Conservation (phyloP, 2,329 filamentous ascomycete genomes). For the Boeremia exigua region DNA sequence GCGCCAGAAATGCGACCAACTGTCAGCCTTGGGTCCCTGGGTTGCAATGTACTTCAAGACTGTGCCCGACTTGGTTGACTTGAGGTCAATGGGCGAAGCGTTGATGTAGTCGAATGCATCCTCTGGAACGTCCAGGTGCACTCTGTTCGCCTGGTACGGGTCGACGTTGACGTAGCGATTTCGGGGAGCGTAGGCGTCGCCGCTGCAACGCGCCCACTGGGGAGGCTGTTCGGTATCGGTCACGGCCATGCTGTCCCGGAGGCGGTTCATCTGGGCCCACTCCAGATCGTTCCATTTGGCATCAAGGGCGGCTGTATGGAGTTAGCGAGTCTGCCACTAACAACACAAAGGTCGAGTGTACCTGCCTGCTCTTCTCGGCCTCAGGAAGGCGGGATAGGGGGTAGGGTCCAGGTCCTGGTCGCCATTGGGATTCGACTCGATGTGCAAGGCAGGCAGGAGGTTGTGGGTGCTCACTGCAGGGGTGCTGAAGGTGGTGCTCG, state of each 20-base stretch:
- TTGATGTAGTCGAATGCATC: constrained; percentile 63
- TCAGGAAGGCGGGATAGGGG: constrained; percentile 58
- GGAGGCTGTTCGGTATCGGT: constrained; percentile 53
- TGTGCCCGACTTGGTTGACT: constrained; percentile 49
- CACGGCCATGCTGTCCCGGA: constrained; percentile 52
- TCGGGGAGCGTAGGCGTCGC: constrained; percentile 64
- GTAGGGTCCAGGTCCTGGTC: constrained; percentile 13
- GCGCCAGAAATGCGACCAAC: constrained; percentile 86
- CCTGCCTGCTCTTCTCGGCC: constrained; percentile 57
- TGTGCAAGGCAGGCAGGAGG: constrained; percentile 34
- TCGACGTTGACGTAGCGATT: constrained; percentile 92
- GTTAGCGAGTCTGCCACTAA: constrained; percentile 18
- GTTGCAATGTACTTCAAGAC: constrained; percentile 82
- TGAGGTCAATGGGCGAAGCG: constrained; percentile 54
- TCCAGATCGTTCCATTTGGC: constrained; percentile 67
- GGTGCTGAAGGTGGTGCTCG: constrained; percentile 34
- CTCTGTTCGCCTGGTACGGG: constrained; percentile 84
- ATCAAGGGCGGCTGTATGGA: constrained; percentile 52
- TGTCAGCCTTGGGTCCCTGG: constrained; percentile 78
- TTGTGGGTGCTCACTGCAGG: constrained; percentile 42
- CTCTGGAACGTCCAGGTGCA: constrained; percentile 78
- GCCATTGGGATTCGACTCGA: constrained; percentile 20
- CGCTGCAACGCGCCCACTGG: constrained; percentile 65
- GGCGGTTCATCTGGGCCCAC: constrained; percentile 63
- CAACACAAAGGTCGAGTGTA: constrained; percentile 39